Percentiles rank a stretch among this genome's conserved stretches.
phyloP scores from a whole-genome alignment of 768 basidiomycete species.

The Pisolithus sp. region DNA sequence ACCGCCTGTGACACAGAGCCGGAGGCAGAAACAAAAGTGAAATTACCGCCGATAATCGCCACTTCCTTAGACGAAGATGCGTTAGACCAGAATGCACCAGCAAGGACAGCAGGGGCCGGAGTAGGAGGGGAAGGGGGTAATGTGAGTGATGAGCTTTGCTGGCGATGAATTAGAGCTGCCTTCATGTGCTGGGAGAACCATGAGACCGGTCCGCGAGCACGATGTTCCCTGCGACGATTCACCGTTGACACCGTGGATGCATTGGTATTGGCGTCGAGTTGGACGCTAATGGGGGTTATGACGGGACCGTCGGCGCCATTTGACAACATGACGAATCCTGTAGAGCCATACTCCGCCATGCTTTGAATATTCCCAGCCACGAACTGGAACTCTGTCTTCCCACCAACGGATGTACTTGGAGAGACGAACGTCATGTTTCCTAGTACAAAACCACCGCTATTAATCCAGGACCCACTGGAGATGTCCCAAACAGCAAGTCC shows the following conservation, averaged over 20 bases:
- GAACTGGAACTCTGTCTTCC: constrained; percentile 43
- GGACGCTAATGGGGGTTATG: constrained; percentile 56
- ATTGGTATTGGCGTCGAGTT: constrained; percentile 40
- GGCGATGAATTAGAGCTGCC: constrained; percentile 41
- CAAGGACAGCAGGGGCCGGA: constrained; percentile 73
- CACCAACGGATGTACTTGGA: constrained; percentile 50
- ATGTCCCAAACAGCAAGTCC: constrained; percentile 80
- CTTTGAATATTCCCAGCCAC: constrained; percentile 61
- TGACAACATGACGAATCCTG: constrained; percentile 72
- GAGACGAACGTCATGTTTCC: constrained; percentile 66
- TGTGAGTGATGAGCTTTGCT: constrained; percentile 39
- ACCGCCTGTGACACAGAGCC: constrained; percentile 45
- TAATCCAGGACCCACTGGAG: constrained; percentile 55
- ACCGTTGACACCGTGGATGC: constrained; percentile 26
- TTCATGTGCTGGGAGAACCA: constrained; percentile 49
- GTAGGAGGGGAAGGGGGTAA: constrained; percentile 54
- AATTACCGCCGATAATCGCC: constrained; percentile 86
- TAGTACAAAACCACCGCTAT: constrained; percentile 64
- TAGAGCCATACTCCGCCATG: constrained; percentile 61
- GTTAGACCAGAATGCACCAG: constrained; percentile 90
- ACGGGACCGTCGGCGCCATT: constrained; percentile 58
- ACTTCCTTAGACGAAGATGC: constrained; percentile 56
- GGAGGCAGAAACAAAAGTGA: constrained; percentile 48
- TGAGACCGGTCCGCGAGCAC: constrained; percentile 28
- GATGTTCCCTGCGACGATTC: constrained; percentile 34